phyloP scores from a whole-genome alignment of 345 rosid species.

The Isatis tinctoria region DNA sequence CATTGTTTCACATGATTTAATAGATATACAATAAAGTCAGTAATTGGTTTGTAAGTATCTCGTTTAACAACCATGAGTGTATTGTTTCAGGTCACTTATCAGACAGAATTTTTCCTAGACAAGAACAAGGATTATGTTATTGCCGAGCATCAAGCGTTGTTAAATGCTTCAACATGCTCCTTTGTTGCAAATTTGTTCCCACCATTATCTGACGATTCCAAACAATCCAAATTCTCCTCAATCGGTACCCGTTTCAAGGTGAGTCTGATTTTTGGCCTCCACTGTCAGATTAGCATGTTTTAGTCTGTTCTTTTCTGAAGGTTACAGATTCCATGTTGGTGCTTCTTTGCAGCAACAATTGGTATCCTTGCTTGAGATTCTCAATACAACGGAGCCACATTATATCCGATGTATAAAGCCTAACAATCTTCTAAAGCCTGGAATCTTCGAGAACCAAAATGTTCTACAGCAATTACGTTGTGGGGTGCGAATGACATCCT shows the following conservation, averaged over 20 bases:
- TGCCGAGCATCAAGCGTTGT: constrained; percentile 94
- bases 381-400: constrained; percentile 94
- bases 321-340: constrained; percentile 16
- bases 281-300: constrained; percentile 5
- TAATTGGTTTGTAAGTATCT: constrained; percentile 4
- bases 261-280: constrained; percentile 19
- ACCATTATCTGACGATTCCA: constrained; percentile 73
- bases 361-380: constrained; percentile 85
- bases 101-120: constrained; percentile 90
- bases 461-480: constrained; percentile 89
- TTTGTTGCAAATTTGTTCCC: constrained; percentile 85
- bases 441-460: constrained; percentile 87
- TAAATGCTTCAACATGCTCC: constrained; percentile 81
- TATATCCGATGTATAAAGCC: constrained; percentile 99
- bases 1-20: constrained; percentile 3
- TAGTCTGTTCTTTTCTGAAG: not conserved
- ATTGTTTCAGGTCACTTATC: constrained; percentile 81
- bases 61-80: constrained; percentile 11
- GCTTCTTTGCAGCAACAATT: constrained; percentile 81
- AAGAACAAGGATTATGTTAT: constrained; percentile 98
- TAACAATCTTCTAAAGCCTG: constrained; percentile 93
- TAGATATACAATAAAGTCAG: constrained; percentile 8
- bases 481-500: constrained; percentile 61
- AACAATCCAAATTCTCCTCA: constrained; percentile 92
- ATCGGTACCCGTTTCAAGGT: constrained; percentile 99